Evolutionary conservation across 176 grass and related monocot species (phyloP).

Genomic region (Oryza australiensis): DNA sequence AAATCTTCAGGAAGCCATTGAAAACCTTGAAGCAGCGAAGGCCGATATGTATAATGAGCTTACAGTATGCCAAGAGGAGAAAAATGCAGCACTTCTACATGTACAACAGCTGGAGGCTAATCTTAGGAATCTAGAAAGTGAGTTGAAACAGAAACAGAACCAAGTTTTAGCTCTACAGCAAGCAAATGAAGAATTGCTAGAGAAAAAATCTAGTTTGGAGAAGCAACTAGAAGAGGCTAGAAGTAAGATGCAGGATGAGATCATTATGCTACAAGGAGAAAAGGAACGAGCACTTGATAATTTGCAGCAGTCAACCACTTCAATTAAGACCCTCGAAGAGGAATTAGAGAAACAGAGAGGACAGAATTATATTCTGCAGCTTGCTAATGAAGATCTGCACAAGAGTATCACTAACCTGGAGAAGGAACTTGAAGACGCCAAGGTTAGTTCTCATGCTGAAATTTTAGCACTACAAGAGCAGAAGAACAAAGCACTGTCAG

Average conservation of each 20-base stretch:
- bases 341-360: constrained; percentile 45
- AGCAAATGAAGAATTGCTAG: constrained; percentile 43
- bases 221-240: constrained; percentile 44
- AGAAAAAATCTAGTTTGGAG: constrained; percentile 42
- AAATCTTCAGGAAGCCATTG: constrained; percentile 42
- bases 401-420: constrained; percentile 38
- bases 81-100: constrained; percentile 33
- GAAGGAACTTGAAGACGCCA: constrained; percentile 33
- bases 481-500: constrained; percentile 45
- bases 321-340: constrained; percentile 35
- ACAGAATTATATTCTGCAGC: constrained; percentile 39
- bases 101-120: constrained; percentile 38
- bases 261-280: constrained; percentile 33
- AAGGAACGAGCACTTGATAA: constrained; percentile 28
- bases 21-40: constrained; percentile 40
- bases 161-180: constrained; percentile 47
- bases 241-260: constrained; percentile 30
- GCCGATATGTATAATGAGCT: constrained; percentile 41
- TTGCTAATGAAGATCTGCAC: constrained; percentile 42
- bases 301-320: constrained; percentile 42
- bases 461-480: constrained; percentile 37
- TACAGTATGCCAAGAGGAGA: constrained; percentile 31
- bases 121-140: constrained; percentile 39
- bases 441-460: constrained; percentile 29
- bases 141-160: constrained; percentile 36